Evolutionary conservation across 2,329 filamentous ascomycete genomes (phyloP).

Genomic region (Fusarium cyanostomum): DNA sequence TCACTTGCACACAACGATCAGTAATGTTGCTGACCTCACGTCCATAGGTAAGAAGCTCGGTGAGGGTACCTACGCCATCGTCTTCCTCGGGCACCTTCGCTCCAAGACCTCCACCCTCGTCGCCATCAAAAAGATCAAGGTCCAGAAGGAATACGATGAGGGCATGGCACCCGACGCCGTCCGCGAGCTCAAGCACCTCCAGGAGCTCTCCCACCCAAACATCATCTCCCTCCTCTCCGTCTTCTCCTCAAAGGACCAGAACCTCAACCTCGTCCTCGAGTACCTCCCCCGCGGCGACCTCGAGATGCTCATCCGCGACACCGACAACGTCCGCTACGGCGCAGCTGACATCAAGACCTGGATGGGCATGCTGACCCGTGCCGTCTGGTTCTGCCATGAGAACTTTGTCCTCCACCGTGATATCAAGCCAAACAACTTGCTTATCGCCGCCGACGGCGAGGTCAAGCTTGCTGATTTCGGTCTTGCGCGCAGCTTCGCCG

Average conservation of each 20-base stretch:
- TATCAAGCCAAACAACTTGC: conserved; percentile 98
- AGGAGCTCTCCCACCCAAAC: conserved; percentile 93
- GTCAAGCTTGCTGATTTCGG: conserved; percentile 98
- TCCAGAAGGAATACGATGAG: conserved; percentile 86
- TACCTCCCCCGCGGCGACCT: conserved; percentile 93
- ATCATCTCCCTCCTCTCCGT: conserved; percentile 93
- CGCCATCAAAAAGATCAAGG: conserved; percentile 93
- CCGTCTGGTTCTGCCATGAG: conserved; percentile 96
- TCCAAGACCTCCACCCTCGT: conserved; percentile 77
- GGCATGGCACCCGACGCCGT: conserved; percentile 95
- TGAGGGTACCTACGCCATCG: conserved; percentile 96
- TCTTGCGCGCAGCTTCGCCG: conserved; percentile 87
- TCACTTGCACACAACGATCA: background rate
- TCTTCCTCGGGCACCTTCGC: conserved; percentile 86
- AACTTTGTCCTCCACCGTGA: conserved; percentile 95
- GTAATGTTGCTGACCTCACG: background rate
- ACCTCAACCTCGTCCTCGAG: conserved; percentile 94
- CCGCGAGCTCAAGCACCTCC: conserved; percentile 93
- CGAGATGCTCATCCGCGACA: conserved; percentile 92
- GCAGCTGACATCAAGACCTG: conserved; percentile 94
- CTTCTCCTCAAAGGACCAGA: conserved; percentile 96
- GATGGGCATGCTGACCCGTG: conserved; percentile 97
- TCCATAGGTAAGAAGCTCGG: conserved; percentile 83
- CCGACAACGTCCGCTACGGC: conserved; percentile 79
- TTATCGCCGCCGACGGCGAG: conserved; percentile 91